These are phyloP conservation scores for Nigrospora osmanthi DNA, from an alignment of 2,329 filamentous ascomycete species.

Conservation along the genomic window DNA sequence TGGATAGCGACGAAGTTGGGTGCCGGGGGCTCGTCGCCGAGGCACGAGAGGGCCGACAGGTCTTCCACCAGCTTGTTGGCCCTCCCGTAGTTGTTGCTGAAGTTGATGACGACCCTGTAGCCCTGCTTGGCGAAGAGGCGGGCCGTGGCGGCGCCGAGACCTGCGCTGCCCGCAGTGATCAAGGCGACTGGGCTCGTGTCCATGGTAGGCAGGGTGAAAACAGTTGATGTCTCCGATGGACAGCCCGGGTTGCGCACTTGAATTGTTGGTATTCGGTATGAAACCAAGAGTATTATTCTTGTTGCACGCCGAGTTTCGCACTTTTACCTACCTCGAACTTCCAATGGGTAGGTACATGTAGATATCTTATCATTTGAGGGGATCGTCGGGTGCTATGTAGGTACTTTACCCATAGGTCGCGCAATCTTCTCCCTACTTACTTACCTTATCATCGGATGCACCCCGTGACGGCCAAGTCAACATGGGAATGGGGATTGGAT, in stretches of 20 bases:
- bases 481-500: too few relatives aligned
- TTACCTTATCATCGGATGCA: too few relatives aligned
- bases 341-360: too few relatives aligned
- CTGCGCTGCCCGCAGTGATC: constrained; percentile 50
- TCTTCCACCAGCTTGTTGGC: constrained; percentile 51
- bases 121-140: constrained; percentile 61
- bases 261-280: background rate
- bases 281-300: too few relatives aligned
- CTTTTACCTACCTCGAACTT: too few relatives aligned
- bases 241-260: too few relatives aligned
- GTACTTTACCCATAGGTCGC: too few relatives aligned
- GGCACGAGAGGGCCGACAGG: constrained; percentile 39
- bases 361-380: too few relatives aligned
- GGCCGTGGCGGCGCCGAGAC: constrained; percentile 62
- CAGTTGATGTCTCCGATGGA: background rate
- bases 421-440: too few relatives aligned
- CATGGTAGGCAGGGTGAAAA: constrained; percentile 7
- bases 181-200: constrained; percentile 24
- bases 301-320: too few relatives aligned
- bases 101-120: constrained; percentile 67
- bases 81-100: constrained; percentile 50
- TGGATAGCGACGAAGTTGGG: constrained; percentile 43
- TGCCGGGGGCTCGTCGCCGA: constrained; percentile 28
- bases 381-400: too few relatives aligned
- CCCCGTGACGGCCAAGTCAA: too few relatives aligned